These are phyloP conservation scores for Neopestalotiopsis rosae DNA, from an alignment of 2,329 filamentous ascomycete genomes.

Conservation along the genomic window DNA sequence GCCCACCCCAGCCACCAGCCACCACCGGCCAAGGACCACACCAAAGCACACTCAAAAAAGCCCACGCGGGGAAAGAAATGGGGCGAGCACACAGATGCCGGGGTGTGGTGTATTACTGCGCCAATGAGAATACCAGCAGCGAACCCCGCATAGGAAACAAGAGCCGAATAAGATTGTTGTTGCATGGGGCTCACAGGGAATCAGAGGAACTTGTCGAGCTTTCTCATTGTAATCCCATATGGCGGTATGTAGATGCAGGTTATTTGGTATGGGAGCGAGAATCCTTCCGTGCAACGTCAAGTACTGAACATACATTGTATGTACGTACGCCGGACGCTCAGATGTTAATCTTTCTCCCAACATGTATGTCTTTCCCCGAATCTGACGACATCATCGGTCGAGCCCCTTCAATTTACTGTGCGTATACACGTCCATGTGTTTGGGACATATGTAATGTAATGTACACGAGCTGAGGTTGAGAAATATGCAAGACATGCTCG, in stretches of 20 bases:
- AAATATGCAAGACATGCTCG: neutral
- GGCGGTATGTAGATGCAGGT: neutral
- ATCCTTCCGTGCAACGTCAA: neutral
- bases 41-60: neutral
- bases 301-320: neutral
- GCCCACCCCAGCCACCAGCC: neutral
- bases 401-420: neutral
- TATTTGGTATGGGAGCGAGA: neutral
- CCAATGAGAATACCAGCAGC: conserved; percentile 10
- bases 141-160: conserved; percentile 10
- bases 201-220: neutral
- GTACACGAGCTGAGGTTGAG: neutral
- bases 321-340: neutral
- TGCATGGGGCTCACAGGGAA: neutral
- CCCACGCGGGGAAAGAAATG: conserved; percentile 12
- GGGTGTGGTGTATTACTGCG: conserved; percentile 11
- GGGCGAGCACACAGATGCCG: neutral
- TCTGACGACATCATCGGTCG: conserved; percentile 10
- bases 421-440: neutral
- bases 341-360: neutral
- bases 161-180: neutral
- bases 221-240: neutral
- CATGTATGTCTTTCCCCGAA: conserved; percentile 9
- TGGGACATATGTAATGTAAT: neutral
- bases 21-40: neutral